phyloP scores from a whole-genome alignment of 2,329 filamentous ascomycete genomes.

The Cyclaneusma minus region DNA sequence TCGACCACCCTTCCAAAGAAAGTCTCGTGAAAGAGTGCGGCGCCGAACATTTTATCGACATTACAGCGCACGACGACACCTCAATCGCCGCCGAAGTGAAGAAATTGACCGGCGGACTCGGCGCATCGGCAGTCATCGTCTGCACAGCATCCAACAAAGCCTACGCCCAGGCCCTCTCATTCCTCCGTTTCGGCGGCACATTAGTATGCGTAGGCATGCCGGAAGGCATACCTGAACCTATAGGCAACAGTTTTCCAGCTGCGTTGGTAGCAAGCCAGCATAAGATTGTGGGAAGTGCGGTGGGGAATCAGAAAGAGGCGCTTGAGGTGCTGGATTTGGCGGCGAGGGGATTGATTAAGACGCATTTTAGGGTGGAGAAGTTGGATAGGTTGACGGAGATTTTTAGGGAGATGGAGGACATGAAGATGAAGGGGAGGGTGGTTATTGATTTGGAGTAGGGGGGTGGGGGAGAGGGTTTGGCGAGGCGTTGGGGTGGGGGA shows the following conservation, averaged over 20 bases:
- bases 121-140: slow-evolving; percentile 45
- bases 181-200: slow-evolving; percentile 32
- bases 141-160: slow-evolving; percentile 32
- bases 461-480: slow-evolving; percentile 3
- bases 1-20: slow-evolving; percentile 48
- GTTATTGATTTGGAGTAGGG: slow-evolving; percentile 27
- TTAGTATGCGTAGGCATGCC: slow-evolving; percentile 36
- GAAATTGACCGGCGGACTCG: slow-evolving; percentile 37
- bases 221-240: slow-evolving; percentile 26
- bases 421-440: slow-evolving; percentile 27
- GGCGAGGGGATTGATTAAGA: slow-evolving; percentile 28
- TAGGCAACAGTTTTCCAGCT: slow-evolving; percentile 27
- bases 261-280: slow-evolving; percentile 24
- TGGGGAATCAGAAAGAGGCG: slow-evolving; percentile 33
- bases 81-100: slow-evolving; percentile 38
- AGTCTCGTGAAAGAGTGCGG: slow-evolving; percentile 40
- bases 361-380: slow-evolving; percentile 27
- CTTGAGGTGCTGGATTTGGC: slow-evolving; percentile 31
- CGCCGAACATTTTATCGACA: slow-evolving; percentile 49
- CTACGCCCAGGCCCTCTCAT: slow-evolving; percentile 29
- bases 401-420: slow-evolving; percentile 27
- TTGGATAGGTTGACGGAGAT: slow-evolving; percentile 29
- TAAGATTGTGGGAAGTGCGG: slow-evolving; percentile 31
- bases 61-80: slow-evolving; percentile 34
- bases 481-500: slow-evolving; percentile 1